Conservation (phyloP, 305 asterid genomes). For the Fraxinus dipetala region DNA sequence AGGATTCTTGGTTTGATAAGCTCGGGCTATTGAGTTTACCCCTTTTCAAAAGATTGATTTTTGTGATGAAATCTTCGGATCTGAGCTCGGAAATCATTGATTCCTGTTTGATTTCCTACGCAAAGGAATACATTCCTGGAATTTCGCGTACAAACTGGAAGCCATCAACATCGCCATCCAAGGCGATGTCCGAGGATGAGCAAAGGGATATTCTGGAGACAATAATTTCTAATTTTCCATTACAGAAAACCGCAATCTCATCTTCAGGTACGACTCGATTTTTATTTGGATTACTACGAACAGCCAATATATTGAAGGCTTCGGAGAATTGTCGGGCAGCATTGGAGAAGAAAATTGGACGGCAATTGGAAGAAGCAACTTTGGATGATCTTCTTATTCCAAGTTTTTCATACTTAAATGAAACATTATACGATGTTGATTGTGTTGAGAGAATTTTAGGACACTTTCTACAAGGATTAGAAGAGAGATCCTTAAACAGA, state of each 20-base stretch:
- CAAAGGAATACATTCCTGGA: constrained; percentile 75
- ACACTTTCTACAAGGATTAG: constrained; percentile 50
- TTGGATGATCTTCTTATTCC: constrained; percentile 87
- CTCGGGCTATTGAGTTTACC: constrained; percentile 51
- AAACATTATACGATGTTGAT: constrained; percentile 83
- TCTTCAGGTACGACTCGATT: constrained; percentile 46
- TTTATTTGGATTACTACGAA: constrained; percentile 69
- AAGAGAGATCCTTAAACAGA: constrained; percentile 39
- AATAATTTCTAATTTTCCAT: constrained; percentile 55
- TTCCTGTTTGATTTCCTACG: constrained; percentile 72
- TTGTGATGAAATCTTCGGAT: constrained; percentile 55
- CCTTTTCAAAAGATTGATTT: constrained; percentile 57
- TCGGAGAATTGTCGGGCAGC: constrained; percentile 58
- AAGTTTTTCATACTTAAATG: constrained; percentile 83
- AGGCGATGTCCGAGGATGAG: constrained; percentile 54
- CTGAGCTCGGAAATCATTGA: constrained; percentile 69
- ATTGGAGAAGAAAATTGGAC: constrained; percentile 86
- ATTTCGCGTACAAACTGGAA: constrained; percentile 61
- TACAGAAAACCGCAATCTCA: constrained; percentile 37
- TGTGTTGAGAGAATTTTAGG: constrained; percentile 80
- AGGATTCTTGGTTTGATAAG: constrained; percentile 71
- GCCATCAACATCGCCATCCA: constrained; percentile 36
- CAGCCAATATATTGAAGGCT: constrained; percentile 69
- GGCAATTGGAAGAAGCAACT: constrained; percentile 76
- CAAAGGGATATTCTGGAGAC: constrained; percentile 84